Conservation (phyloP, 148 eudicot genomes). For the Cornus florida region DNA sequence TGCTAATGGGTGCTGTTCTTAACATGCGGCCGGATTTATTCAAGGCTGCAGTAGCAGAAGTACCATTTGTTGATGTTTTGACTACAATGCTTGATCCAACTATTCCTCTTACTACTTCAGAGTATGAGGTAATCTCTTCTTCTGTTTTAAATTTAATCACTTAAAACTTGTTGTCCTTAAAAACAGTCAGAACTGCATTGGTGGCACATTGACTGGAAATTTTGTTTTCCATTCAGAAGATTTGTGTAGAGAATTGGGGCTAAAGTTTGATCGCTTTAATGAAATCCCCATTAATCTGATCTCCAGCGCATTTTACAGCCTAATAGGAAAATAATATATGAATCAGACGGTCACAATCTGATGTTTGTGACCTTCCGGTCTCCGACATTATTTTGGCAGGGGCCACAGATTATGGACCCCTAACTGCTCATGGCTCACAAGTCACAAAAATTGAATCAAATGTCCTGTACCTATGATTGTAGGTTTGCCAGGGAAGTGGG, state of each 20-base stretch:
- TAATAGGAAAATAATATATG: too few species aligned
- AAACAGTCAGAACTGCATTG: neutral
- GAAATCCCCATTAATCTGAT: neutral
- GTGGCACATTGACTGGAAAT: neutral
- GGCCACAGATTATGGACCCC: neutral
- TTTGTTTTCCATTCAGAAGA: neutral
- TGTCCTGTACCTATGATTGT: neutral
- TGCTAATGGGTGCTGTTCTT: slow-evolving; percentile 91
- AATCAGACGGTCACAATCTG: neutral
- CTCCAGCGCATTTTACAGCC: neutral
- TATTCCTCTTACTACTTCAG: slow-evolving; percentile 87
- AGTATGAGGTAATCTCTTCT: slow-evolving; percentile 75
- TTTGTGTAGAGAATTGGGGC: neutral
- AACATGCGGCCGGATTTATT: slow-evolving; percentile 97
- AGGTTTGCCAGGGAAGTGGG: neutral
- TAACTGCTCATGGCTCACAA: neutral
- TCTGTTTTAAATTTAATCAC: neutral
- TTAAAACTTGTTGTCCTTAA: neutral
- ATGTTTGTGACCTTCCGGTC: neutral
- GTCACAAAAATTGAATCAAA: neutral
- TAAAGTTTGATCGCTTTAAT: neutral
- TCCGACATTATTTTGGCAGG: neutral
- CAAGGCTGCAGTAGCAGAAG: slow-evolving; percentile 89
- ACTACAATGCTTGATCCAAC: slow-evolving; percentile 98
- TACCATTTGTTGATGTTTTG: slow-evolving; percentile 88